Evolutionary conservation across 495 filamentous ascomycete genomes (phyloP).

Genomic region (Elasticomyces elasticus): DNA sequence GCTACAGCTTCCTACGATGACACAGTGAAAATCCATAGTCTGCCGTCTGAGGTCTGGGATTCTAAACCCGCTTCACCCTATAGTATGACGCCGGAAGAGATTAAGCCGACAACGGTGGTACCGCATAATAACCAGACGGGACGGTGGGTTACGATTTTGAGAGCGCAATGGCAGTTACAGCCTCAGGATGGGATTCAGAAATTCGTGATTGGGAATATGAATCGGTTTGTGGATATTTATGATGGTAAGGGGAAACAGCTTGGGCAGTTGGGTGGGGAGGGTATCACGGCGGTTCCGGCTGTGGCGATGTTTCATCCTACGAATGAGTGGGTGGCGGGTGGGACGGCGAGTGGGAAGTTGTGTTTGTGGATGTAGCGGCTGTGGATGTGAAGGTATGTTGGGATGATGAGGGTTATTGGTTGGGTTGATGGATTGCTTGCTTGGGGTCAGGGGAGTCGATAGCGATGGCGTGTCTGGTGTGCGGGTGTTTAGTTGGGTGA

Average conservation of each 20-base stretch:
- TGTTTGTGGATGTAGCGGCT: constrained; percentile 90
- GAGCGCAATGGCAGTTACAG: constrained; percentile 80
- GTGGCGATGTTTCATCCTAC: constrained; percentile 84
- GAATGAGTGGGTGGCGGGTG: constrained; percentile 83
- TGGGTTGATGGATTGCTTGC: neutral
- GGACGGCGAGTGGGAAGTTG: constrained; percentile 85
- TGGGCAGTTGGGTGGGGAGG: constrained; percentile 77
- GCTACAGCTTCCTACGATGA: constrained; percentile 93
- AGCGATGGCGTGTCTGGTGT: neutral
- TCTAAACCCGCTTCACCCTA: constrained; percentile 35
- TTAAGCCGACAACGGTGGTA: constrained; percentile 59
- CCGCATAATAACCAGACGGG: constrained; percentile 95
- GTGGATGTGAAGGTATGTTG: constrained; percentile 31
- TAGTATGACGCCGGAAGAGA: constrained; percentile 45
- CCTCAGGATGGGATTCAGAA: constrained; percentile 69
- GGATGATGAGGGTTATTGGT: neutral
- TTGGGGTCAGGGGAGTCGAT: neutral
- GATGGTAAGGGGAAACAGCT: constrained; percentile 71
- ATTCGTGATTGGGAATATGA: constrained; percentile 95
- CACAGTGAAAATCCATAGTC: constrained; percentile 81
- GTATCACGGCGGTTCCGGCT: constrained; percentile 87
- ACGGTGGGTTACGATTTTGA: constrained; percentile 68
- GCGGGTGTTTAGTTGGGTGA: neutral
- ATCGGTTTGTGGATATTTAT: constrained; percentile 89
- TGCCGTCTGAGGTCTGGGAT: constrained; percentile 41